Percentiles rank a stretch among this genome's conserved stretches.
Evolutionary conservation across 768 basidiomycete genomes (phyloP).

Genomic region (Tremella fuciformis): DNA sequence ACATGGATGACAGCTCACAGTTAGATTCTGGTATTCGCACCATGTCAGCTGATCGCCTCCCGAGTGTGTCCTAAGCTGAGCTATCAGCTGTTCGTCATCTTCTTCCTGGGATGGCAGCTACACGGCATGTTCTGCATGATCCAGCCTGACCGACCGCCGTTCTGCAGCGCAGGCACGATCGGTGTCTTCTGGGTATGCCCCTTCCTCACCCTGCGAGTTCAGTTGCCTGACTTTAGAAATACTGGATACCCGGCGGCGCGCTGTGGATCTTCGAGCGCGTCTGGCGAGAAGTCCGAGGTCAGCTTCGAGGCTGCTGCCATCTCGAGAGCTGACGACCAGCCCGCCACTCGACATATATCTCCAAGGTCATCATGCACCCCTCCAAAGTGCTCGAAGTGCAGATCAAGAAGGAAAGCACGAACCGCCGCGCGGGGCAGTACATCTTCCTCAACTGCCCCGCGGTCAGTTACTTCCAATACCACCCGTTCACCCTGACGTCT

Average conservation of each 20-base stretch:
- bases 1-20: not conserved
- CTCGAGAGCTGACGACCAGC: conserved; percentile 51
- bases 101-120: conserved; percentile 91
- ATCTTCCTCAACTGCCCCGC: conserved; percentile 81
- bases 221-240: conserved; percentile 40
- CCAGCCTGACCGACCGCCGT: conserved; percentile 79
- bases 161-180: conserved; percentile 76
- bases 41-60: conserved; percentile 27
- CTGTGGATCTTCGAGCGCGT: conserved; percentile 86
- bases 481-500: conserved; percentile 90
- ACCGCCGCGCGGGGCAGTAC: conserved; percentile 80
- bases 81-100: conserved; percentile 81
- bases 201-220: not conserved
- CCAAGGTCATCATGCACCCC: conserved; percentile 84
- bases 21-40: conserved; percentile 42
- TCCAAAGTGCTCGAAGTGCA: conserved; percentile 91
- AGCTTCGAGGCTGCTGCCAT: not conserved
- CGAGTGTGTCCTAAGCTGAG: conserved; percentile 42
- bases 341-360: conserved; percentile 85
- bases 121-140: conserved; percentile 77
- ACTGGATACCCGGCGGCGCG: conserved; percentile 52
- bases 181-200: conserved; percentile 89
- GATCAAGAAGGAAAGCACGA: conserved; percentile 93
- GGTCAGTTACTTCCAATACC: conserved; percentile 93
- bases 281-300: conserved; percentile 75